Base-by-base conservation (phyloP, 768 basidiomycete genomes). In the Neoboletus subvelutipes region DNA sequence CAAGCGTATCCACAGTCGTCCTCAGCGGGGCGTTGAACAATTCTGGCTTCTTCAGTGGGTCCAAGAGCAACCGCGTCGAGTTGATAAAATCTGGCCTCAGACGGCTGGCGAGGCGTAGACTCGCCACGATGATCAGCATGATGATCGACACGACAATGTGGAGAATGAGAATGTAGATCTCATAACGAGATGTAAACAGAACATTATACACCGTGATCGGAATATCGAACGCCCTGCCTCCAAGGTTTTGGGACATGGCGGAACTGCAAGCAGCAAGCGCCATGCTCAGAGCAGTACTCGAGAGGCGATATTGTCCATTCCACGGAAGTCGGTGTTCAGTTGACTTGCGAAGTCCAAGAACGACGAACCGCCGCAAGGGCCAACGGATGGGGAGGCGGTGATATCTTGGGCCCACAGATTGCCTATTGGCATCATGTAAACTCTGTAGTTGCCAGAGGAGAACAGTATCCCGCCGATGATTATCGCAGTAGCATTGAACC, bases 321-420 rank as follows among this genome's bases (percentile, higher is more conserved):
- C 2, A 4, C 3, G 1, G 5, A n/a, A 31, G 3, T 18, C 3
- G 20, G 7, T 7, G 36, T 60, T 51, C 17, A 64, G 28, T 3
- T 11, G 3, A 1, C 5, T 12, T 13, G 58, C 37, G 31, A 65
- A 53, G 52, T 64, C 56, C 3, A 29, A 22, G 34, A 65, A 26
- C 42, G 56, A 40, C 12, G 20, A 34, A 9, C 39, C 1, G 0
- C 1, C 0, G 26, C 61, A 45, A 7, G 0, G 0, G 10, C 50
- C 37, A 28, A 52, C 3, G 5, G 18, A 6, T n/a, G 61, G 28
- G 2, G 12, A 34, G 4, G 41, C 48, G 11, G 55, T 39, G 1
- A 67, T 62, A 36, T 64, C 66, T 53, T 52, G 50, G 12, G 54
- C 60, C 63, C 66, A 67, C 11, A 46, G 60, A 11, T 28, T 45